A percentile compares a stretch with the other conserved stretches of the same genome.
phyloP scores from a whole-genome alignment of 2,329 filamentous ascomycete species.

The Graphiopsis chlorocephala region DNA sequence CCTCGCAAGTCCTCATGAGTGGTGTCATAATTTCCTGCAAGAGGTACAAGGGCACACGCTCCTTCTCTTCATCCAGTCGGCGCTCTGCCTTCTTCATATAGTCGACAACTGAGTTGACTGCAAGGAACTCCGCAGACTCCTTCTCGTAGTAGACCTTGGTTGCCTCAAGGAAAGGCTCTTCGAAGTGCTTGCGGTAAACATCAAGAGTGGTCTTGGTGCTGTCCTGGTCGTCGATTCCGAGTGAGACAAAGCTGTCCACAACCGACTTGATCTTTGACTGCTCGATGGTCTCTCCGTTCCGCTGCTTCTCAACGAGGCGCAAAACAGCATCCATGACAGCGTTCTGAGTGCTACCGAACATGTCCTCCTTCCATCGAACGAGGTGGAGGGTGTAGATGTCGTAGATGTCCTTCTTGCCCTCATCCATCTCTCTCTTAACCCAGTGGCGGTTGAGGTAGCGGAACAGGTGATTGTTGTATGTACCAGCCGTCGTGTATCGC shows the following conservation, averaged over 20 bases:
- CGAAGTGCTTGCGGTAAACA: conserved; percentile 89
- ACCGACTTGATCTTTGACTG: conserved; percentile 95
- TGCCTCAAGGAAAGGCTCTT: conserved; percentile 83
- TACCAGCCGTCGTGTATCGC: conserved; percentile 89
- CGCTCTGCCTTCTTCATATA: conserved; percentile 99
- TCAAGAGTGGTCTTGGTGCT: conserved; percentile 91
- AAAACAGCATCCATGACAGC: conserved; percentile 95
- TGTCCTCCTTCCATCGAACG: conserved; percentile 89
- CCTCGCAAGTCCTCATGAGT: conserved; percentile 83
- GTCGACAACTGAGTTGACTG: conserved; percentile 95
- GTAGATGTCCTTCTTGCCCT: conserved; percentile 97
- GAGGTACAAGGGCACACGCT: conserved; percentile 86
- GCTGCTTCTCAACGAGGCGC: conserved; percentile 93
- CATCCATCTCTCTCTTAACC: conserved; percentile 98
- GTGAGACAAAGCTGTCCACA: conserved; percentile 89
- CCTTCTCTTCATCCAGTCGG: conserved; percentile 87
- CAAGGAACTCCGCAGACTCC: conserved; percentile 90
- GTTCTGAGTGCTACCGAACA: conserved; percentile 78
- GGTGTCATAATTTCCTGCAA: conserved; percentile 83
- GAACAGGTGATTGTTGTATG: conserved; percentile 97
- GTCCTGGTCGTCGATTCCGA: conserved; percentile 91
- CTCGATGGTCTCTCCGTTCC: conserved; percentile 96
- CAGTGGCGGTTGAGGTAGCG: conserved; percentile 95
- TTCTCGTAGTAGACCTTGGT: conserved; percentile 84
- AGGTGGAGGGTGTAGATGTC: conserved; percentile 97